A percentile compares a stretch with the other conserved stretches of the same genome.
Conservation (phyloP, 768 basidiomycete genomes). For the Kwoniella dejecticola region DNA sequence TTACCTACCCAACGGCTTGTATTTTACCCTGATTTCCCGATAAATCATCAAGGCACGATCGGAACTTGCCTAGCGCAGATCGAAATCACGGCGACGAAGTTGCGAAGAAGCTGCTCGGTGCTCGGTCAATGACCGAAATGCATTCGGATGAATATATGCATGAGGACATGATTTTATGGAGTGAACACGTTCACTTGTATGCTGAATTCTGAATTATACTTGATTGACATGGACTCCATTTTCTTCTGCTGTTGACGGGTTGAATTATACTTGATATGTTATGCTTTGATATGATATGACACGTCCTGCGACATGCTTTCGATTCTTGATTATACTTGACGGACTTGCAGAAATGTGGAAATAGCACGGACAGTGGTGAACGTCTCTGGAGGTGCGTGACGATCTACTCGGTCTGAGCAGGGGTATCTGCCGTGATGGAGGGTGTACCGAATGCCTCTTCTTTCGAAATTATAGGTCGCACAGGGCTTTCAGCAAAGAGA, state of each 20-base stretch:
- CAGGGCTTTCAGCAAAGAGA: background rate
- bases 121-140: background rate
- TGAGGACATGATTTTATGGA: too few species aligned
- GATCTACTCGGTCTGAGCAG: background rate
- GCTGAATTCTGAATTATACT: constrained; percentile 1
- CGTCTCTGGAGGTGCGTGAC: background rate
- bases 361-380: too few species aligned
- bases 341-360: too few species aligned
- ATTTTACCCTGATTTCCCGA: background rate
- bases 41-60: constrained; percentile 9
- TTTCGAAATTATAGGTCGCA: constrained; percentile 1
- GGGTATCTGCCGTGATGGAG: background rate
- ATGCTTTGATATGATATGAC: background rate
- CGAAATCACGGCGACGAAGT: background rate
- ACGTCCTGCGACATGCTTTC: background rate
- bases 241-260: too few species aligned
- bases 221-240: too few species aligned
- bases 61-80: background rate
- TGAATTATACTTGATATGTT: background rate
- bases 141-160: too few species aligned
- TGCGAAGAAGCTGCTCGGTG: background rate
- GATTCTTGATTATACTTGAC: too few species aligned
- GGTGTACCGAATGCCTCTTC: constrained; percentile 7
- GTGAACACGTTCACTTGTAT: background rate
- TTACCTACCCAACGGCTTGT: constrained; percentile 4